Percentiles rank a stretch among this genome's conserved stretches.
Evolutionary conservation across 1,284 basidiomycete species (phyloP).

Genomic region (Vanrija humicola): DNA sequence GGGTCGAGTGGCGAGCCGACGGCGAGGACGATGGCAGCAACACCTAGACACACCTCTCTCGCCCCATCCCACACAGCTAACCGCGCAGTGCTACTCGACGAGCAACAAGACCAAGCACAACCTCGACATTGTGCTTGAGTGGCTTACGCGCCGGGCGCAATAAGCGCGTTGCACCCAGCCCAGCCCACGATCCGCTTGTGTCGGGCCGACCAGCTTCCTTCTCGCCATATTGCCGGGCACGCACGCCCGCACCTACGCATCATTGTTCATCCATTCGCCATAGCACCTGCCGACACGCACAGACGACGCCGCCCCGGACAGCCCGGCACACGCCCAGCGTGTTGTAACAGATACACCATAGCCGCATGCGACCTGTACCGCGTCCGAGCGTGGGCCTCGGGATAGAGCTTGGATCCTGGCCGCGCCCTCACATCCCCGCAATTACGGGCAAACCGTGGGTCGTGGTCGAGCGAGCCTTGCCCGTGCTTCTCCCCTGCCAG

Average conservation of each 20-base stretch:
- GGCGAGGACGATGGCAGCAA: background rate
- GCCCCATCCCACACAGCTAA: background rate
- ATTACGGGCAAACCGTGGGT: too few relatives aligned
- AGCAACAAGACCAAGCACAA: constrained; percentile 94
- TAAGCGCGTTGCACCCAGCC: background rate
- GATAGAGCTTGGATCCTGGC: too few relatives aligned
- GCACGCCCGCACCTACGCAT: background rate
- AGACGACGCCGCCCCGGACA: too few relatives aligned
- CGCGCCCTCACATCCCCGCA: too few relatives aligned
- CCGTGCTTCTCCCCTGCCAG: too few relatives aligned
- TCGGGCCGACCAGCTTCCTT: background rate
- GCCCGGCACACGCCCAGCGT: too few relatives aligned
- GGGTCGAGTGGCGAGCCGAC: background rate
- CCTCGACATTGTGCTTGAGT: constrained; percentile 55
- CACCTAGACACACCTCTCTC: background rate
- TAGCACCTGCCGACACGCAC: too few relatives aligned
- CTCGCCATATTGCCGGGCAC: background rate
- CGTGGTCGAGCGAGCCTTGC: too few relatives aligned
- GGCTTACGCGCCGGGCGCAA: constrained; percentile 46
- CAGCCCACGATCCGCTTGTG: background rate
- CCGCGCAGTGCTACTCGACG: constrained; percentile 36
- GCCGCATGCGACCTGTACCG: too few relatives aligned
- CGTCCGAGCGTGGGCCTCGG: too few relatives aligned
- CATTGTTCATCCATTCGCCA: too few relatives aligned
- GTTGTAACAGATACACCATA: too few relatives aligned